Evolutionary conservation across 2,329 filamentous ascomycete genomes (phyloP), one percentile per base, ranked within the genome.

Genomic region (Nemania sp.): DNA sequence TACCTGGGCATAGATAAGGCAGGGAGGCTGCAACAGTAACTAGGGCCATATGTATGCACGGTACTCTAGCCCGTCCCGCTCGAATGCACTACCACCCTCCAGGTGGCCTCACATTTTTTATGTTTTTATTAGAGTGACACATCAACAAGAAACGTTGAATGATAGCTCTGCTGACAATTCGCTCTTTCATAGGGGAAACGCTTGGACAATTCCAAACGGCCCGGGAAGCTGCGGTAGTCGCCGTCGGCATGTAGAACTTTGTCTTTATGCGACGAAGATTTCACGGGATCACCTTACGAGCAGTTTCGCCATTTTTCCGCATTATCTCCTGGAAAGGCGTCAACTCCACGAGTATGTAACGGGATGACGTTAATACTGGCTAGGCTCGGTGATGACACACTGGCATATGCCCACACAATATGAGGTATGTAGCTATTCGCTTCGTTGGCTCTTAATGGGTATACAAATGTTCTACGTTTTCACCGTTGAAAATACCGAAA

Each of bases 11-110:
- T 19, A 62, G 59, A 63, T 61, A 62, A 63, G 43, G 53, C 45
- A 60, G 52, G 57, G 52, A 48, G 56, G 45, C 51, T 57, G 54
- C 23, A 49, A 53, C 44, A 45, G 55, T 45, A 54, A 58, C 60
- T 40, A 48, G 53, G 50, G 51, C 39, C 22, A 45, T 56, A 52
- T 47, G 42, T 12, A 43, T 50, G 48, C 42, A 54, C 36, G 23
- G 3, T 22, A 20, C 41, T 50, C 39, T 50, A 3, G 15, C 23
- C 39, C 48, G 48, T 31, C 12, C 22, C 20, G 39, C 39, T 43
- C 44, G 39, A 22, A 28, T 50, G n/a, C 31, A 39, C 31, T 45
- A 22, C 26, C 7, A 49, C 45, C 20, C 12, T 8, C 42, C 24
- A 23, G 14, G 1, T 28, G 5, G 7, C 33, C 30, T 40, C 37